Conservation (phyloP, 2,329 filamentous ascomycete genomes). For the Apiospora marii region DNA sequence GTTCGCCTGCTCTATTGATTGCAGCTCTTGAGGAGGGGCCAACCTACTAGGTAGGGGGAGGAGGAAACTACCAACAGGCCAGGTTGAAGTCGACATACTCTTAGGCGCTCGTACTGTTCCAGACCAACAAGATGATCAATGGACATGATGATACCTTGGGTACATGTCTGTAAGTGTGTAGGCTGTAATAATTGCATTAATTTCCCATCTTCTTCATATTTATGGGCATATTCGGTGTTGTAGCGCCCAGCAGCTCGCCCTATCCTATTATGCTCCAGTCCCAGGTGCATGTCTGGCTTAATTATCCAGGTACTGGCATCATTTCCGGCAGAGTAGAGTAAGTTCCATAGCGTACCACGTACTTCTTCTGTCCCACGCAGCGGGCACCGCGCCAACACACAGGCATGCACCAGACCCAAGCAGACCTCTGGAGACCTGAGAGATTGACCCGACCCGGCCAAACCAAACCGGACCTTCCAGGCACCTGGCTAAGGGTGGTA, state of each 20-base stretch:
- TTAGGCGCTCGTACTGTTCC: background rate
- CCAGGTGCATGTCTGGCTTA: constrained; percentile 3
- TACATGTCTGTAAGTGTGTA: too few species aligned
- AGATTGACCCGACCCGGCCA: constrained; percentile 11
- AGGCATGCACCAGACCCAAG: constrained; percentile 3
- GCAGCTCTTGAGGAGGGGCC: background rate
- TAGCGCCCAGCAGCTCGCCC: background rate
- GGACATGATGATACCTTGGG: background rate
- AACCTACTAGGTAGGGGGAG: background rate
- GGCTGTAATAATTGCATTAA: background rate
- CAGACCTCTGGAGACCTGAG: background rate
- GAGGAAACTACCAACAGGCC: background rate
- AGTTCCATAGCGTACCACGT: constrained; percentile 19
- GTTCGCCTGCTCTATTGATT: constrained; percentile 1
- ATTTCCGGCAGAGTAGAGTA: background rate
- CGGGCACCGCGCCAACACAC: constrained; percentile 18
- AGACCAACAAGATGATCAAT: background rate
- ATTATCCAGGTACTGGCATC: constrained; percentile 10
- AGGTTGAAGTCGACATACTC: constrained; percentile 4
- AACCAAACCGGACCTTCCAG: constrained; percentile 9
- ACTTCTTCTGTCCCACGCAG: constrained; percentile 24
- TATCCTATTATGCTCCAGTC: background rate
- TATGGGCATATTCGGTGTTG: background rate
- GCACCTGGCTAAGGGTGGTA: constrained; percentile 12
- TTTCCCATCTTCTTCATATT: background rate